phyloP scores from a whole-genome alignment of 179 eudicot genomes.

The Patellifolia procumbens region DNA sequence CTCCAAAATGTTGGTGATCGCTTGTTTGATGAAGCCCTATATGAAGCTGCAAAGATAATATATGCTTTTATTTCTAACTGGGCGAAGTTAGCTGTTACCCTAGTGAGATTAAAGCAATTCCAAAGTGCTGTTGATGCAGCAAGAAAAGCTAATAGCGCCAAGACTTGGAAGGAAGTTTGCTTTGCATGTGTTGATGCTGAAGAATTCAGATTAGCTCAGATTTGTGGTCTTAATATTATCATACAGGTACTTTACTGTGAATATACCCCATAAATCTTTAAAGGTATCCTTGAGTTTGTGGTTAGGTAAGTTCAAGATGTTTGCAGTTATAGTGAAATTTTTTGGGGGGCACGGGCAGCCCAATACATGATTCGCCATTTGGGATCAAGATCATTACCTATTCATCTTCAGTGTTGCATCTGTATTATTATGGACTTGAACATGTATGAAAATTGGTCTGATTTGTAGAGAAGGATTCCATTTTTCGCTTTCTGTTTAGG shows the following conservation, averaged over 20 bases:
- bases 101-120: slow-evolving; percentile 77
- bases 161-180: slow-evolving; percentile 97
- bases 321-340: neutral
- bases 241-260: slow-evolving; percentile 54
- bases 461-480: neutral
- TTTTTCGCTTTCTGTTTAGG: neutral
- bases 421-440: neutral
- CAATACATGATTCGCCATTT: too few species aligned
- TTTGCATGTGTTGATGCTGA: slow-evolving; percentile 97
- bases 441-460: neutral
- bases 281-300: neutral
- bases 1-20: slow-evolving; percentile 90
- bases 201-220: slow-evolving; percentile 96
- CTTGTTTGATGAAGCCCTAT: slow-evolving; percentile 79
- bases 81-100: slow-evolving; percentile 84
- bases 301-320: neutral
- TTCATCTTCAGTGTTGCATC: neutral
- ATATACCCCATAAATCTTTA: neutral
- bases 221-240: slow-evolving; percentile 89
- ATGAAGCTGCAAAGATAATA: slow-evolving; percentile 94
- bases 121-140: slow-evolving; percentile 99
- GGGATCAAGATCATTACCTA: neutral
- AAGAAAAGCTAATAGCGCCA: slow-evolving; percentile 84
- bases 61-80: slow-evolving; percentile 90
- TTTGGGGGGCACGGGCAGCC: neutral